Evolutionary conservation across 2,329 filamentous ascomycete species (phyloP).

Genomic region (Phialophora expanda): DNA sequence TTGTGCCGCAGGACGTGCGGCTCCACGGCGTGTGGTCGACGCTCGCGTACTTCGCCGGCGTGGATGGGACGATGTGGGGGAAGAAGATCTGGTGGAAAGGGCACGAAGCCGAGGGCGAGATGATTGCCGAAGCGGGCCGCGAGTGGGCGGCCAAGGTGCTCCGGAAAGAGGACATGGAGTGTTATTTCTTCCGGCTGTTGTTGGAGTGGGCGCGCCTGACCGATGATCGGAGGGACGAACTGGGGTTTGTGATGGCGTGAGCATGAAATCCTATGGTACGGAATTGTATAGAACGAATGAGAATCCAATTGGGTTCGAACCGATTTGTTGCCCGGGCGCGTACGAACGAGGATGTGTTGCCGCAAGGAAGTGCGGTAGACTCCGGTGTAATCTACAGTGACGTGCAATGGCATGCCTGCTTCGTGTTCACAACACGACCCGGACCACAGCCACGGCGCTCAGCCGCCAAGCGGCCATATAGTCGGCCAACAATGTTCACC

Average conservation of each 20-base stretch:
- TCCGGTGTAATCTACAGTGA: no score
- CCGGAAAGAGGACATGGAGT: slow-evolving; percentile 75
- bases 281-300: neutral
- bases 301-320: neutral
- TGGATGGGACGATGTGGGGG: slow-evolving; percentile 52
- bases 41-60: slow-evolving; percentile 73
- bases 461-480: no score
- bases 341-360: no score
- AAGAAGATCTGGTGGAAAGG: slow-evolving; percentile 55
- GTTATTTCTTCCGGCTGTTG: slow-evolving; percentile 78
- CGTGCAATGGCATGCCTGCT: no score
- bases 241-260: slow-evolving; percentile 46
- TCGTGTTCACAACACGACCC: no score
- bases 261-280: neutral
- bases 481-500: no score
- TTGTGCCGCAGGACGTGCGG: slow-evolving; percentile 75
- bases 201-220: slow-evolving; percentile 77
- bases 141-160: slow-evolving; percentile 69
- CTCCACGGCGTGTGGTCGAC: slow-evolving; percentile 76
- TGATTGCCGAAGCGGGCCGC: slow-evolving; percentile 69
- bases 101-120: slow-evolving; percentile 61
- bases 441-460: no score
- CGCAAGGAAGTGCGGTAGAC: no score
- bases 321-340: neutral
- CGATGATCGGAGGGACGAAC: slow-evolving; percentile 62